Conservation (phyloP, 495 filamentous ascomycete genomes). For the Tuber magnatum region DNA sequence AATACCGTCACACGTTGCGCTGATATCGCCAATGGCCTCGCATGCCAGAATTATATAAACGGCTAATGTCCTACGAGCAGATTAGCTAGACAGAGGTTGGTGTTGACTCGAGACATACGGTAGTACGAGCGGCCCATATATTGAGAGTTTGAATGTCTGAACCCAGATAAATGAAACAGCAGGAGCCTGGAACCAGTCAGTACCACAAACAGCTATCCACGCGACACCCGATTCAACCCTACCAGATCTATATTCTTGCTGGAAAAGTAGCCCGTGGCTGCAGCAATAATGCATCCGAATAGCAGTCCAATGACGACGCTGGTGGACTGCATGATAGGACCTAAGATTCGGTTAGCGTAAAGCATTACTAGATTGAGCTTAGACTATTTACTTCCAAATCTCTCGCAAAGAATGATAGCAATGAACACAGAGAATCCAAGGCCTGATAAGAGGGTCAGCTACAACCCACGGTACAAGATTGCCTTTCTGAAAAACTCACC, state of each 20-base stretch:
- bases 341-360: not conserved
- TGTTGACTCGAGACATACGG: conserved; percentile 43
- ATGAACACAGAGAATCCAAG: conserved; percentile 85
- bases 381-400: conserved; percentile 56
- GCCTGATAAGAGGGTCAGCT: conserved; percentile 37
- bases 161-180: conserved; percentile 86
- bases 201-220: not conserved
- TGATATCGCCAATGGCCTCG: conserved; percentile 80
- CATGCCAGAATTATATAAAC: conserved; percentile 84
- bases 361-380: conserved; percentile 51
- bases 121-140: conserved; percentile 79
- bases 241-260: conserved; percentile 5
- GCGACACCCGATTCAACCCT: not conserved
- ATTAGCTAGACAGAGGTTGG: not conserved
- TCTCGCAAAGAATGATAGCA: conserved; percentile 79
- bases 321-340: conserved; percentile 59
- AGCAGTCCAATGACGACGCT: conserved; percentile 75
- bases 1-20: conserved; percentile 51
- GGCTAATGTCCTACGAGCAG: conserved; percentile 51
- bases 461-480: not conserved
- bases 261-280: conserved; percentile 65
- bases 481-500: conserved; percentile 37
- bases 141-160: conserved; percentile 68
- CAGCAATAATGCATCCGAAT: conserved; percentile 81
- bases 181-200: conserved; percentile 48